These are phyloP conservation scores for Castanopsis chinensis DNA, from an alignment of 306 rosid species.

Conservation along the genomic window DNA sequence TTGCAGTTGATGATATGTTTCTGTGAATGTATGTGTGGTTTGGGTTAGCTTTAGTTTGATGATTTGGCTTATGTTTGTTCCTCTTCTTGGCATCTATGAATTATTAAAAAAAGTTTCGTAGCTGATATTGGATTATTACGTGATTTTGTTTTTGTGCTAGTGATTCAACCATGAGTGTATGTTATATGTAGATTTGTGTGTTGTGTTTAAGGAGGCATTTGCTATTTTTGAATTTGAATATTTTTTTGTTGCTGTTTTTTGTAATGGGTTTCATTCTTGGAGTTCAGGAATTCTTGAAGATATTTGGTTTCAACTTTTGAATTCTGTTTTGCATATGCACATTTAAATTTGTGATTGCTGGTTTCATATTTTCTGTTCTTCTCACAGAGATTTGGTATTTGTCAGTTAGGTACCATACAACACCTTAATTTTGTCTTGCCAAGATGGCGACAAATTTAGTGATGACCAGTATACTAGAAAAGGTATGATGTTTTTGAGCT, in stretches of 20 bases:
- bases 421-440: neutral
- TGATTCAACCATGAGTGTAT: neutral
- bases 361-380: neutral
- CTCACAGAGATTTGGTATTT: neutral
- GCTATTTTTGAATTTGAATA: neutral
- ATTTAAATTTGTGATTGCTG: neutral
- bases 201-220: neutral
- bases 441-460: constrained; percentile 76
- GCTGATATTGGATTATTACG: neutral
- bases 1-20: neutral
- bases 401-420: neutral
- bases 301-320: neutral
- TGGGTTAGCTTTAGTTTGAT: neutral
- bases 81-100: neutral
- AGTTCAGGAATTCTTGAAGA: neutral
- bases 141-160: neutral
- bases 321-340: neutral
- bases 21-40: neutral
- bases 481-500: constrained; percentile 44
- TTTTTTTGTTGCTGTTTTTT: neutral
- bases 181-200: neutral
- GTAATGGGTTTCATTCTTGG: neutral
- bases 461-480: constrained; percentile 75
- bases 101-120: neutral
- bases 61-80: too few species aligned